Conservation (phyloP, 768 basidiomycete species). For the Boletus rufocinnamomeus region DNA sequence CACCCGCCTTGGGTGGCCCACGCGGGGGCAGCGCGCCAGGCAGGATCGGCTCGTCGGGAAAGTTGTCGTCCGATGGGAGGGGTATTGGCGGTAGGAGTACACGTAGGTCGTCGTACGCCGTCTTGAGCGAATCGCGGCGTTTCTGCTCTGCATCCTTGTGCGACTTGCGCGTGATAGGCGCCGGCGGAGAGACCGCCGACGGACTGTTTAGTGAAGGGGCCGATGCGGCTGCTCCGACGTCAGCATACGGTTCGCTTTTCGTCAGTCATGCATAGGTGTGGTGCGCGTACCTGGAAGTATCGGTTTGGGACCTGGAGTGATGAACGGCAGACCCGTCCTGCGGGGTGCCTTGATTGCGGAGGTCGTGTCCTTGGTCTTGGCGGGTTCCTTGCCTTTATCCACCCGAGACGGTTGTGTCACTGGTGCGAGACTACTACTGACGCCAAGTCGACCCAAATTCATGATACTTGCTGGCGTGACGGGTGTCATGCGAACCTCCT, state of each 20-base stretch:
- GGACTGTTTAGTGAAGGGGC: conserved; percentile 30
- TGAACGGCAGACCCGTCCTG: conserved; percentile 35
- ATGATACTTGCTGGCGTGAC: conserved; percentile 93
- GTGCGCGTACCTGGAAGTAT: conserved; percentile 64
- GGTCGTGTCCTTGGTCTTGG: conserved; percentile 32
- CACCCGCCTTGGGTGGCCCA: conserved; percentile 80
- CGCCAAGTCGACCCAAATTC: conserved; percentile 73
- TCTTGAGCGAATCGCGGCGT: conserved; percentile 93
- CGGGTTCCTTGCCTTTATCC: conserved; percentile 33
- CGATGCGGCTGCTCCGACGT: conserved; percentile 35
- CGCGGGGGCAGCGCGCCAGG: conserved; percentile 90
- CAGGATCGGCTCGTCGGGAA: conserved; percentile 69
- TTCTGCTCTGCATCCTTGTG: conserved; percentile 98
- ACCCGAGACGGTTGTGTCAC: conserved; percentile 17
- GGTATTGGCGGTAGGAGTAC: conserved; percentile 86
- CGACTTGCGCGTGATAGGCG: conserved; percentile 68
- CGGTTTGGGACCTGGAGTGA: conserved; percentile 65
- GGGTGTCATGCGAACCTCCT: conserved; percentile 53
- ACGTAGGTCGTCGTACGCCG: conserved; percentile 86
- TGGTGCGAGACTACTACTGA: conserved; percentile 47
- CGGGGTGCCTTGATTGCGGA: conserved; percentile 24
- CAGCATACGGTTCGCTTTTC: background rate
- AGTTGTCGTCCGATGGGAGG: conserved; percentile 72
- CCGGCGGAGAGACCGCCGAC: conserved; percentile 35
- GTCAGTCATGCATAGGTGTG: background rate